phyloP scores from a whole-genome alignment of 2,329 filamentous ascomycete genomes.

The Fusarium keratoplasticum region DNA sequence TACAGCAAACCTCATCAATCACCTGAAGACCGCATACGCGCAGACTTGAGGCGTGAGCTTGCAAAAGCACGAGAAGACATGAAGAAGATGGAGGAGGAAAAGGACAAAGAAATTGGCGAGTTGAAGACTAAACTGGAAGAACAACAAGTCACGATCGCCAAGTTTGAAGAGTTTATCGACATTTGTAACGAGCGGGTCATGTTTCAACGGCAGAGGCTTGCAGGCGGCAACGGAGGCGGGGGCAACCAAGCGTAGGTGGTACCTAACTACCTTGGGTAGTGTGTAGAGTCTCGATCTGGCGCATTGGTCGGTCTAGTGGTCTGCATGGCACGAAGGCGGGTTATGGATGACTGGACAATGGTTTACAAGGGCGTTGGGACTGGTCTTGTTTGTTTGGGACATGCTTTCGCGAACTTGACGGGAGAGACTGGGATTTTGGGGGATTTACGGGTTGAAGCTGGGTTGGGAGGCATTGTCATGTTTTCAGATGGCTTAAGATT shows the following conservation, averaged over 20 bases:
- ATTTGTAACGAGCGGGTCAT: slow-evolving; percentile 76
- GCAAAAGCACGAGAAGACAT: slow-evolving; percentile 68
- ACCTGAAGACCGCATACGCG: slow-evolving; percentile 72
- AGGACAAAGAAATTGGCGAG: slow-evolving; percentile 67
- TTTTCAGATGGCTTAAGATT: slow-evolving; percentile 38
- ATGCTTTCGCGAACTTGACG: slow-evolving; percentile 12
- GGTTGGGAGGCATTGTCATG: slow-evolving; percentile 35
- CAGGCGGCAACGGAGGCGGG: slow-evolving; percentile 44
- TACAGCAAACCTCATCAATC: slow-evolving; percentile 75
- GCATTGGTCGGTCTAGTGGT: slow-evolving; percentile 29
- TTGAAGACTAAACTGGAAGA: slow-evolving; percentile 71
- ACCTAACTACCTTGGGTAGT: slow-evolving; percentile 11
- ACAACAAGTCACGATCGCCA: slow-evolving; percentile 71
- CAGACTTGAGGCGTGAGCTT: slow-evolving; percentile 71
- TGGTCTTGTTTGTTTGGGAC: slow-evolving; percentile 7
- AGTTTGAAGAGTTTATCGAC: slow-evolving; percentile 77
- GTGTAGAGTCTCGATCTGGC: slow-evolving; percentile 23
- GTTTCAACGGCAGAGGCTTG: slow-evolving; percentile 68
- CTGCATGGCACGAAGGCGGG: slow-evolving; percentile 25
- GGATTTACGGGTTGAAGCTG: slow-evolving; percentile 19
- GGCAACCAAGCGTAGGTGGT: slow-evolving; percentile 39
- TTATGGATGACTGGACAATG: slow-evolving; percentile 21
- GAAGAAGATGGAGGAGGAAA: slow-evolving; percentile 66
- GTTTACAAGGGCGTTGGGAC: slow-evolving; percentile 37
- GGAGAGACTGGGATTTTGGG: slow-evolving; percentile 29